Evolutionary conservation across 148 eudicot species (phyloP).

Genomic region (Silene latifolia): DNA sequence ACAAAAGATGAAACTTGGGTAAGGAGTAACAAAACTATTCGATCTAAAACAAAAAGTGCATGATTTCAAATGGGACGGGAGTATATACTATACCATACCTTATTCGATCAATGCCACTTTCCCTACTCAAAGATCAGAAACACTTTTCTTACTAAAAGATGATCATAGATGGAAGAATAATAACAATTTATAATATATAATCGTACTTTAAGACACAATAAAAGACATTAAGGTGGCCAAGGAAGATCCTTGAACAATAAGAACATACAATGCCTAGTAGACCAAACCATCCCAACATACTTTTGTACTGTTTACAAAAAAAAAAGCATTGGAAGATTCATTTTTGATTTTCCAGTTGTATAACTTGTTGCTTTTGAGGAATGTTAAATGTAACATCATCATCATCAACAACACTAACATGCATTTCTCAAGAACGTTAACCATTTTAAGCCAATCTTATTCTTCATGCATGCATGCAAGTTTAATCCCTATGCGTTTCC

Average conservation of each 20-base stretch:
- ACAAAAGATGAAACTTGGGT: constrained; percentile 7
- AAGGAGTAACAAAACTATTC: constrained; percentile 10
- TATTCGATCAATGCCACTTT: constrained; percentile 14
- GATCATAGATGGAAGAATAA: not conserved
- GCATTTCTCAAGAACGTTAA: constrained; percentile 8
- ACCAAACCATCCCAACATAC: constrained; percentile 34
- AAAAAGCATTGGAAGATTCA: constrained; percentile 22
- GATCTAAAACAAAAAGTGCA: constrained; percentile 9
- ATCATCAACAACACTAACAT: constrained; percentile 27
- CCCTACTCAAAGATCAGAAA: constrained; percentile 2
- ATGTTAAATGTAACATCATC: constrained; percentile 36
- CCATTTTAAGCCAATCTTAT: constrained; percentile 12
- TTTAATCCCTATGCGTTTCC: constrained; percentile 31
- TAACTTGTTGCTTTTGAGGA: constrained; percentile 60
- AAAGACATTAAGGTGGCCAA: constrained; percentile 32
- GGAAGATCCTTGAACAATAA: constrained; percentile 41
- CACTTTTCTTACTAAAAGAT: not conserved
- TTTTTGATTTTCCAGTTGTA: constrained; percentile 33
- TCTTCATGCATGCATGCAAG: constrained; percentile 46
- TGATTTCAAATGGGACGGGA: not conserved
- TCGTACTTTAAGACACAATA: constrained; percentile 20
- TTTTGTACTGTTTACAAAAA: constrained; percentile 17
- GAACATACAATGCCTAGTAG: constrained; percentile 37
- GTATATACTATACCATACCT: constrained; percentile 2
- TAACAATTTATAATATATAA: not conserved